A percentile compares a stretch with the other conserved stretches of the same genome.
phyloP scores from a whole-genome alignment of 2,329 filamentous ascomycete species.

The Thielaviopsis cerberus region DNA sequence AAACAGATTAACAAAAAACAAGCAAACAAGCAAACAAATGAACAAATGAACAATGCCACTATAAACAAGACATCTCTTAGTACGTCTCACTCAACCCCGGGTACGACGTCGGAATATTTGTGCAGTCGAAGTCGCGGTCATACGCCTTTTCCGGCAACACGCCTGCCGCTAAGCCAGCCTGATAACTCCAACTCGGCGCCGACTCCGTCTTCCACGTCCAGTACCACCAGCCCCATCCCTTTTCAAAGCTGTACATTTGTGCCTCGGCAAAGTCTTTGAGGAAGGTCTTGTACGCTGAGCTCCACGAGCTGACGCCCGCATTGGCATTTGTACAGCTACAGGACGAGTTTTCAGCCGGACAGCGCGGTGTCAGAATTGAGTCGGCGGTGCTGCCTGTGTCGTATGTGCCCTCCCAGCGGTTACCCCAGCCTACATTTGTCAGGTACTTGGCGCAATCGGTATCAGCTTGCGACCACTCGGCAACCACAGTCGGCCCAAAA shows the following conservation, averaged over 20 bases:
- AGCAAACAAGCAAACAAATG: not conserved
- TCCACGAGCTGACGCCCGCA: constrained; percentile 49
- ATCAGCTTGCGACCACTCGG: constrained; percentile 94
- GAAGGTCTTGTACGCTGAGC: constrained; percentile 61
- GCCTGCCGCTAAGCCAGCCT: constrained; percentile 56
- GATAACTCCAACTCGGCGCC: constrained; percentile 81
- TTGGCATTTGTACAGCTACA: constrained; percentile 68
- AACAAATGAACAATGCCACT: not conserved
- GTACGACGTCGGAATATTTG: constrained; percentile 36
- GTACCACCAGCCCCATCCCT: constrained; percentile 95
- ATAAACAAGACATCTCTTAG: not conserved
- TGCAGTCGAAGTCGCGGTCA: constrained; percentile 50
- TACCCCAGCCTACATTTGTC: constrained; percentile 77
- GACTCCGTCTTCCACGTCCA: constrained; percentile 94
- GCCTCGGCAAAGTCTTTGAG: constrained; percentile 81
- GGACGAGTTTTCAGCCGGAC: constrained; percentile 43
- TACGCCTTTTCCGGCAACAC: constrained; percentile 64
- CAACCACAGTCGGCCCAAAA: constrained; percentile 84
- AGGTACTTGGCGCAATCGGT: constrained; percentile 78
- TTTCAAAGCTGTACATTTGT: constrained; percentile 88
- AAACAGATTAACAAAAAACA: not conserved
- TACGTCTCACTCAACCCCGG: constrained; percentile 27
- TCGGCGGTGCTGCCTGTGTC: constrained; percentile 44
- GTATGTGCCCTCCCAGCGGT: constrained; percentile 79
- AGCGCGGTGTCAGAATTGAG: constrained; percentile 50